Evolutionary conservation across 208 protist genomes (phyloP), one percentile per base, ranked within the genome.

Genomic region (Acanthamoeba castellanii): DNA sequence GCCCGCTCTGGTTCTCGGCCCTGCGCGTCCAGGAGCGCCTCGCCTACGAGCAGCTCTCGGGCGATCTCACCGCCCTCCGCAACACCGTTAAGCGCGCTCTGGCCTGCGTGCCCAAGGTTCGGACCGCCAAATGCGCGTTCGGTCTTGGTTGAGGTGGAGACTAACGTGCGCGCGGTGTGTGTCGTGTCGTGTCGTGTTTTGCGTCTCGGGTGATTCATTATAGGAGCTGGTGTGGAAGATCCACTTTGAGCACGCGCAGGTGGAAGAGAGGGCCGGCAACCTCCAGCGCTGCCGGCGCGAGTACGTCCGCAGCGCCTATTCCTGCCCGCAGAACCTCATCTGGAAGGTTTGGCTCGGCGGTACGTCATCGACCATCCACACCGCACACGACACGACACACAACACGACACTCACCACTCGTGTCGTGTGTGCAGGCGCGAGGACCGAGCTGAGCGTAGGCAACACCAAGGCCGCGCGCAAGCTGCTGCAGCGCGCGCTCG

Each of bases 271-370:
- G 22, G 94, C 97, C 6, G 95, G 81, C 34, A 88, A 98, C 87
- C 81, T 98, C 1, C 59, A 95, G 5, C 37, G 87, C 11, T 30
- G 94, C 32, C n/a, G 98, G 37, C 92, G 74, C 37, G 95, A 95
- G 20, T 98, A 98, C 89, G 95, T 95, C 11, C 92, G 95, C 18
- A 94, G 95, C 64, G 96, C 97, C 1, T 76, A 96, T 32, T n/a
- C 82, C 3, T 97, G 96, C 64, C 96, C 97, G 9, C 85, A 94
- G 14, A 98, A 98, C 95, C 95, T 98, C 25, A 81, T 97, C 18
- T 98, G 97, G 97, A 98, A 98, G 87, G 98, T 98, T 11, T 98
- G 97, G 96, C 42, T 98, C 16, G 96, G 96, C 70, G 97, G 96
- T 57, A 70, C 55, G 16, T 90, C 59, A 32, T 95, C 20, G 57